Evolutionary conservation across 164 flowering plant species (phyloP), one percentile per base, ranked within the genome.

Genomic region (Nymphaea thermarum): DNA sequence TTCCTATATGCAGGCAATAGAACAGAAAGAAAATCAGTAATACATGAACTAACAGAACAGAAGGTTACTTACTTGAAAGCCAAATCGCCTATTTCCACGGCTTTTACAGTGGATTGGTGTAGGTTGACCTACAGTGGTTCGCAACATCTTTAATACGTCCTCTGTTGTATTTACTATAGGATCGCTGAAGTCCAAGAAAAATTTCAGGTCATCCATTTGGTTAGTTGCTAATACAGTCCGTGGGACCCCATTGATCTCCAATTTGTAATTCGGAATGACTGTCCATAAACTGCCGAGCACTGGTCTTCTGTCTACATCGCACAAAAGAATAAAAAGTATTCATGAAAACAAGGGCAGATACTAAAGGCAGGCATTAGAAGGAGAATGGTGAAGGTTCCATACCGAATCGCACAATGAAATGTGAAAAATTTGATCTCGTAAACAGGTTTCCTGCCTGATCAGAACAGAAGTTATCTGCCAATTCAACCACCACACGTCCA

Each of bases 191-290:
- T 84, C 87, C 80, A 86, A 65, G 78, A 73, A 86, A 25, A 86
- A 61, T 43, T 82, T 44, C 69, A 86, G 62, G 64, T 84, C 82
- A 64, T 77, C 81, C 45, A 67, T 41, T 71, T 72, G 81, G 71
- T 86, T 86, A 36, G 86, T 82, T 57, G 90, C 86, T 62, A 75
- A 68, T 57, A 86, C 83, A 70, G 84, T 86, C 71, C 87, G 69
- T 5, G 77, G 80, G 67, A 76, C 76, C 62, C 81, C 79, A 66
- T 76, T 67, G 60, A 86, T 74, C 71, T 71, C 75, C 74, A 84
- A 47, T 73, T 74, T 79, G 43, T 81, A 78, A 25, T 86, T 74
- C 55, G 90, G 87, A 63, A 81, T 78, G 6, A 84, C 72, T 16
- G 84, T 75, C 90, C 90, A 84, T 36, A 84, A 62, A 59, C 80